A percentile compares a stretch with the other conserved stretches of the same genome.
phyloP scores from a whole-genome alignment of 78 protist species.

The Dictyostelium purpureum region DNA sequence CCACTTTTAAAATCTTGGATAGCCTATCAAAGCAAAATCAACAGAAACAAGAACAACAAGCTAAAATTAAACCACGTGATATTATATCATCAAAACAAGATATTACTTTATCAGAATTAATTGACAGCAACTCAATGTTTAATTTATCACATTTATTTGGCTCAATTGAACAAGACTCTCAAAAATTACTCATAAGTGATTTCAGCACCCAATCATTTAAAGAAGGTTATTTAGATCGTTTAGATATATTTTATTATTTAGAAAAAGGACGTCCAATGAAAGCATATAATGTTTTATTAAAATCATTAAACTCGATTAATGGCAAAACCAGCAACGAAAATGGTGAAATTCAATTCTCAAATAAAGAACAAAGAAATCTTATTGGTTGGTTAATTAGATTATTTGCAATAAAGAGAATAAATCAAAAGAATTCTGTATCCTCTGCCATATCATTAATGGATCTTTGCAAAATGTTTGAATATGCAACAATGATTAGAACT shows the following conservation, averaged over 20 bases:
- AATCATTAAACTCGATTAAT: neutral
- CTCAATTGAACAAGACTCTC: neutral
- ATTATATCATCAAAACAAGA: slow-evolving; percentile 22
- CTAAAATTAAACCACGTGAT: slow-evolving; percentile 60
- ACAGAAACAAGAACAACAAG: neutral
- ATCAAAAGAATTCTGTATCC: neutral
- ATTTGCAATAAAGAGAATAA: neutral
- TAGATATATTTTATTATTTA: slow-evolving; percentile 55
- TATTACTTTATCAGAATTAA: slow-evolving; percentile 41
- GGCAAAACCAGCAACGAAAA: neutral
- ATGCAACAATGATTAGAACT: slow-evolving; percentile 12
- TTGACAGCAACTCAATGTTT: slow-evolving; percentile 29
- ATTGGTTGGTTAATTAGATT: slow-evolving; percentile 64
- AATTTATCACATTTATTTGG: slow-evolving; percentile 14
- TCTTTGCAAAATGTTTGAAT: neutral
- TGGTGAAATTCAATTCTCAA: neutral
- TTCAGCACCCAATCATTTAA: slow-evolving; percentile 33
- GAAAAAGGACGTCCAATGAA: slow-evolving; percentile 61
- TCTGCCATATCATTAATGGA: slow-evolving; percentile 29
- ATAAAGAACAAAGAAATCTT: slow-evolving; percentile 8
- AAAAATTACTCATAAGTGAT: slow-evolving; percentile 6
- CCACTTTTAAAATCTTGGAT: neutral
- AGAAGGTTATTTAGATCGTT: slow-evolving; percentile 49
- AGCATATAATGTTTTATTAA: neutral
- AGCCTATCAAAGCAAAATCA: neutral